phyloP scores from a whole-genome alignment of 2,329 filamentous ascomycete species.

The Metarhizium brunneum region DNA sequence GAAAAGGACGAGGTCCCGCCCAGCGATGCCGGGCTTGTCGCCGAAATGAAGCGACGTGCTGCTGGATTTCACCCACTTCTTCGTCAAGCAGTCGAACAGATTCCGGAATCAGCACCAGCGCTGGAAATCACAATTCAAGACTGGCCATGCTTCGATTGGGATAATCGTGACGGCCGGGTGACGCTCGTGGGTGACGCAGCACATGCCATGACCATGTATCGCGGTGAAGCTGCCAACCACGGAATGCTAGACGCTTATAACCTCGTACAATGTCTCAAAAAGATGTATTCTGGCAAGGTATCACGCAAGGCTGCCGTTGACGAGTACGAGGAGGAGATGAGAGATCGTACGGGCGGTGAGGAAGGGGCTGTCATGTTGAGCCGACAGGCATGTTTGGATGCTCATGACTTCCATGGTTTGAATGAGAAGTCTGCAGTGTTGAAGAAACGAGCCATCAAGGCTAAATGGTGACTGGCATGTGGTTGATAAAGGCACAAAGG shows the following conservation, averaged over 20 bases:
- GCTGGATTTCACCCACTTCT: slow-evolving; percentile 27
- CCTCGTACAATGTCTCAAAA: slow-evolving; percentile 16
- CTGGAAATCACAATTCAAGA: slow-evolving; percentile 27
- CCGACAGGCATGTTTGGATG: slow-evolving; percentile 22
- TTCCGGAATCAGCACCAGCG: slow-evolving; percentile 30
- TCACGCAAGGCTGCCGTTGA: slow-evolving; percentile 12
- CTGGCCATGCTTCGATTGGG: slow-evolving; percentile 29
- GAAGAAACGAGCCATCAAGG: slow-evolving; percentile 14
- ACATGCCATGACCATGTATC: slow-evolving; percentile 50
- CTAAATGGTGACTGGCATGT: background rate
- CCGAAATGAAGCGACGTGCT: slow-evolving; percentile 30
- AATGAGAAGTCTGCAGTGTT: slow-evolving; percentile 23
- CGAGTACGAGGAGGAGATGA: slow-evolving; percentile 22
- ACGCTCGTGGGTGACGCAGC: slow-evolving; percentile 45
- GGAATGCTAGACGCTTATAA: slow-evolving; percentile 29
- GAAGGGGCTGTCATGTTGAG: slow-evolving; percentile 20
- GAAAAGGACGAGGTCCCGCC: slow-evolving; percentile 24
- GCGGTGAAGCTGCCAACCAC: slow-evolving; percentile 30
- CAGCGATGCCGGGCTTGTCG: slow-evolving; percentile 21
- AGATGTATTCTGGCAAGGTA: slow-evolving; percentile 8
- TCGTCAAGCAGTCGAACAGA: slow-evolving; percentile 28
- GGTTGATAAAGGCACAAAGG: background rate
- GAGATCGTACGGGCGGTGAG: slow-evolving; percentile 13
- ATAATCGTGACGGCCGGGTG: slow-evolving; percentile 31
- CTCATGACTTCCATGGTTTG: slow-evolving; percentile 19